phyloP scores from a whole-genome alignment of 306 rosid genomes.

The Cucurbita argyrosperma region DNA sequence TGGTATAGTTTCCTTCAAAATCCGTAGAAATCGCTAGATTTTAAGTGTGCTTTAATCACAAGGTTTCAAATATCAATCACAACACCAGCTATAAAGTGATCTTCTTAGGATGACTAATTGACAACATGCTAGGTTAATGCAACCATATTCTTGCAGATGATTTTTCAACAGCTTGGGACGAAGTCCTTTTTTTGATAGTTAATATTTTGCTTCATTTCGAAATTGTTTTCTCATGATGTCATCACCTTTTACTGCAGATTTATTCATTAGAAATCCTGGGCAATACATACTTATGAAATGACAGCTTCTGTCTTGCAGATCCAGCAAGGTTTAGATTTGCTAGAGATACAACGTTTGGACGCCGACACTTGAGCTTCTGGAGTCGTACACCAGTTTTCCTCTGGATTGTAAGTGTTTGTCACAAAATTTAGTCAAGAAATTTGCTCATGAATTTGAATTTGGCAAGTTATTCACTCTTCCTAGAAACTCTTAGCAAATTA shows the following conservation, averaged over 20 bases:
- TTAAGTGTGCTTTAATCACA: background rate
- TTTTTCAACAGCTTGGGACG: background rate
- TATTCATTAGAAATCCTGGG: background rate
- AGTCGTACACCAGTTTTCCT: constrained; percentile 38
- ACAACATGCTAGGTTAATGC: background rate
- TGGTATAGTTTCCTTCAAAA: constrained; percentile 14
- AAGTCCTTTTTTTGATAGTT: background rate
- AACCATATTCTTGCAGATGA: background rate
- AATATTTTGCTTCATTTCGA: background rate
- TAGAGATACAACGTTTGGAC: constrained; percentile 77
- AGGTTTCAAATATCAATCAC: background rate
- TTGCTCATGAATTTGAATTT: background rate
- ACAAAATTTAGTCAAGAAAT: background rate
- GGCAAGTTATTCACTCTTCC: background rate
- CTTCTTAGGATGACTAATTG: background rate
- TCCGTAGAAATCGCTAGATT: background rate
- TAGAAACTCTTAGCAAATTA: background rate
- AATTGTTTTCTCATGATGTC: background rate
- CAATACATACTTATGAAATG: background rate
- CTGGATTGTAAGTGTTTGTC: constrained; percentile 40
- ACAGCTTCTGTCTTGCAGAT: constrained; percentile 29
- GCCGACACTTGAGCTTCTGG: constrained; percentile 55
- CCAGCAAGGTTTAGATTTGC: constrained; percentile 75
- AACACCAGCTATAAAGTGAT: background rate
- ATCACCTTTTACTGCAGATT: background rate